Evolutionary conservation across 805 yeast genomes (phyloP), one percentile per base, ranked within the genome.

Genomic region (Candida ponderosae): DNA sequence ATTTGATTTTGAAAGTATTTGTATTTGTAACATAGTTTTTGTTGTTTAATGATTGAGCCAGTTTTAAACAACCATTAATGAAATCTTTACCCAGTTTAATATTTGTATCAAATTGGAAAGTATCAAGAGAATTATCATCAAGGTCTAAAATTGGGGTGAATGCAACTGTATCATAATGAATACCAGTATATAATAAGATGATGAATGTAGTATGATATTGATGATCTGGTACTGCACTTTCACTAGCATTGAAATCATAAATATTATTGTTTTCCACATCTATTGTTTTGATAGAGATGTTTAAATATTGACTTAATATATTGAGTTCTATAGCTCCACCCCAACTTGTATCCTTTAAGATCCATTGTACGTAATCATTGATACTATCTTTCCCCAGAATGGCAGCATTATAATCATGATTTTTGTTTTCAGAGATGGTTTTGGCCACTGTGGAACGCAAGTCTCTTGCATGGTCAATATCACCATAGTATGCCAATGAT

Each of bases 271-370:
- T 76, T 46, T 76, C 80, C 18, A 83, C 74, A 48, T 83, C 93
- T 21, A 80, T 53, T 10, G 86, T 76, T 37, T 68, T 62, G 31
- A 83, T 76, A 4, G 71, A 63, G 6, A 79, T 56, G 5, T 63
- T 61, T 30, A 79, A 63, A 42, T 68, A 65, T 26, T 67, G 63
- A 2, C 84, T 67, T 21, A 83, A 52, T 6, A 83, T 79, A 8
- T 77, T 74, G 33, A 82, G 57, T 51, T 83, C 94, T 34, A 83
- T 81, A 3, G 86, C 90, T 6, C 94, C 94, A 23, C 94, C 94
- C 94, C 93, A 83, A 15, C 81, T 69, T 27, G 68, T 75, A 16
- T 68, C 68, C 39, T 68, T 60, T 33, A 52, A 45, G 18, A 83
- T 83, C 90, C 93, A 83, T 6, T 57, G 43, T 26, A 71, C 57